Evolutionary conservation across 140 eudicot genomes (phyloP).

Genomic region (Flaveria floridana): DNA sequence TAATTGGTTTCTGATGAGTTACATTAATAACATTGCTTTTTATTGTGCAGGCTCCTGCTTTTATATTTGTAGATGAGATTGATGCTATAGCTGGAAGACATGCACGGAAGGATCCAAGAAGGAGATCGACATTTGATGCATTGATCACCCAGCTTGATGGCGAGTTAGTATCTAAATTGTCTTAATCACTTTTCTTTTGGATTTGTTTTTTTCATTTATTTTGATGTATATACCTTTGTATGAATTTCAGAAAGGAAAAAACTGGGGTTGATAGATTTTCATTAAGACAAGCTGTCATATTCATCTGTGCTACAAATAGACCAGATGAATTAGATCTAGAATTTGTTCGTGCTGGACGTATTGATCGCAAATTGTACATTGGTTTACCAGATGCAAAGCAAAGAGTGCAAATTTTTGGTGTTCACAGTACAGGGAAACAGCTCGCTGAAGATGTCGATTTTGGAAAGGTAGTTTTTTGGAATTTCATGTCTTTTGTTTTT

Average conservation of each 20-base stretch:
- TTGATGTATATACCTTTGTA: neutral
- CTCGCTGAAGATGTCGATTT: constrained; percentile 89
- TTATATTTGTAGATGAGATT: constrained; percentile 89
- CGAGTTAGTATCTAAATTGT: constrained; percentile 61
- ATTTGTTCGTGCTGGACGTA: constrained; percentile 80
- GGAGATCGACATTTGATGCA: constrained; percentile 84
- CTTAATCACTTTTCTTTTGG: neutral
- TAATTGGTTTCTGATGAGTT: neutral
- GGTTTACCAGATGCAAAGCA: constrained; percentile 94
- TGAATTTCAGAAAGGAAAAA: constrained; percentile 57
- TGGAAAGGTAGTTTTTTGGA: constrained; percentile 45
- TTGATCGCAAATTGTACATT: constrained; percentile 83
- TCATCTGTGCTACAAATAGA: constrained; percentile 96
- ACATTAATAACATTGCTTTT: neutral
- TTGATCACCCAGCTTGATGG: constrained; percentile 86
- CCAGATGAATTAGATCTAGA: constrained; percentile 88
- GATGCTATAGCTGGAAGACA: constrained; percentile 97
- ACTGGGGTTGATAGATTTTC: constrained; percentile 91
- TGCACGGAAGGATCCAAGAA: constrained; percentile 79
- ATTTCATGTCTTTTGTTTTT: neutral
- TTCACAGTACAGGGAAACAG: constrained; percentile 82
- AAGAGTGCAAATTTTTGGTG: constrained; percentile 87
- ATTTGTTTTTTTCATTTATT: neutral
- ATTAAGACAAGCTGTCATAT: constrained; percentile 76
- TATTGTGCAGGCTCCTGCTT: constrained; percentile 80